Conservation (phyloP, 2,329 filamentous ascomycete genomes). For the Colletotrichum filicis region DNA sequence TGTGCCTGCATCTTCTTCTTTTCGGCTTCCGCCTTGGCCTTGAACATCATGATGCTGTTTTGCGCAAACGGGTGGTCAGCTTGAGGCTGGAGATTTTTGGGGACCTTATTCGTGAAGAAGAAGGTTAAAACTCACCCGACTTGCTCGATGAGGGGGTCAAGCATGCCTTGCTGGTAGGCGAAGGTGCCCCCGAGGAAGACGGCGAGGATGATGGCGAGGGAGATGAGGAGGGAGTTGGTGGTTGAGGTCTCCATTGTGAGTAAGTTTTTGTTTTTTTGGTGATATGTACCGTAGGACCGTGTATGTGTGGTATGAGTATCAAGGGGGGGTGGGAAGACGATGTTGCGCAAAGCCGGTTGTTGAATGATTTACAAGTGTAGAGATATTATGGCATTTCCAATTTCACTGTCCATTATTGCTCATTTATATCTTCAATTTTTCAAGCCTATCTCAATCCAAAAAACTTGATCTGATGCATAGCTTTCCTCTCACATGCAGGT, state of each 20-base stretch:
- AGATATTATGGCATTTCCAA: neutral
- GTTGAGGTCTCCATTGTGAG: conserved; percentile 30
- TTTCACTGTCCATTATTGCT: neutral
- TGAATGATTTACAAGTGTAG: neutral
- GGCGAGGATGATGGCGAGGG: conserved; percentile 41
- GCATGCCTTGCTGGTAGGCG: conserved; percentile 50
- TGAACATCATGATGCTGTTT: conserved; percentile 46
- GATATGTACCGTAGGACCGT: no score
- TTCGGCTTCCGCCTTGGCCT: conserved; percentile 53
- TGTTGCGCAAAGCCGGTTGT: neutral
- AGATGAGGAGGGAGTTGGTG: conserved; percentile 38
- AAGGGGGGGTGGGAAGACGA: neutral
- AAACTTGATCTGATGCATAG: conserved; percentile 20
- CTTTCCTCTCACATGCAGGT: neutral
- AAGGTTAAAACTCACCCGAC: conserved; percentile 38
- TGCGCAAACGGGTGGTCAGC: conserved; percentile 22
- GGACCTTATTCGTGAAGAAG: no score
- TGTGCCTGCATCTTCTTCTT: conserved; percentile 50
- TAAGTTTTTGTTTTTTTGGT: neutral
- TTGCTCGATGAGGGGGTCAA: conserved; percentile 51
- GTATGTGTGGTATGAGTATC: neutral
- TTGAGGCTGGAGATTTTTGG: neutral
- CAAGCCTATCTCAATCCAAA: neutral
- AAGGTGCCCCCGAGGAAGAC: conserved; percentile 44
- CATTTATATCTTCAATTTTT: conserved; percentile 15